Evolutionary conservation across 1,284 basidiomycete genomes (phyloP), one percentile per base, ranked within the genome.

Genomic region (Tilletia caries): DNA sequence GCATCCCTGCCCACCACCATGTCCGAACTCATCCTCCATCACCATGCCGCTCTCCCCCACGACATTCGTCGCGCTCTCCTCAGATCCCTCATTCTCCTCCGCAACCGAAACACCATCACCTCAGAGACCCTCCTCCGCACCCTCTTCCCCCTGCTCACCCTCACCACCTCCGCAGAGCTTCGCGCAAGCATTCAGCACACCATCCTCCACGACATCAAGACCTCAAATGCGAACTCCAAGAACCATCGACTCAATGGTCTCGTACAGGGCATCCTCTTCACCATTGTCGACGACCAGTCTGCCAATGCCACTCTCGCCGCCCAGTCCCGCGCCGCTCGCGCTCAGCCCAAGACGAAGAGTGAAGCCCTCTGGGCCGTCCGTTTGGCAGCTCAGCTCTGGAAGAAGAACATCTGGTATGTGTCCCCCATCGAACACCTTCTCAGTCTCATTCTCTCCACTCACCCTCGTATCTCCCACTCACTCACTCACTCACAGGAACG

Each of bases 321-420:
- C 67, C 48, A 67, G 44, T n/a, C 52, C 46, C 72, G 66, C n/a
- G 67, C 66, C 48, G 67, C 60, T 25, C 73, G 86, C 86, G 70
- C 81, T 80, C 5, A 84, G 86, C 86, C 89, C 89, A 6, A 91
- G 92, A 46, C 43, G 37, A 80, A 78, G 69, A 76, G 76, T 10
- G 95, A 98, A 80, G 95, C 95, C 1, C 91, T 98, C 88, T 98
- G 96, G 95, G 95, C 96, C 1, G 91, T 98, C 58, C 91, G 95
- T 65, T 85, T 98, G 67, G 92, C 95, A 18, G 91, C 92, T 80
- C 95, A 98, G 79, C 86, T 98, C 32, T 98, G 95, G 96, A 89
- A 88, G 77, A 98, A 95, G 85, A 89, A 90, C 43, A 89, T 96
- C 48, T 99, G 95, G 94, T 91, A 74, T 71, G 88, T 67, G 18